phyloP scores from a whole-genome alignment of 1,284 basidiomycete genomes.

The Ceratobasidium sp. region DNA sequence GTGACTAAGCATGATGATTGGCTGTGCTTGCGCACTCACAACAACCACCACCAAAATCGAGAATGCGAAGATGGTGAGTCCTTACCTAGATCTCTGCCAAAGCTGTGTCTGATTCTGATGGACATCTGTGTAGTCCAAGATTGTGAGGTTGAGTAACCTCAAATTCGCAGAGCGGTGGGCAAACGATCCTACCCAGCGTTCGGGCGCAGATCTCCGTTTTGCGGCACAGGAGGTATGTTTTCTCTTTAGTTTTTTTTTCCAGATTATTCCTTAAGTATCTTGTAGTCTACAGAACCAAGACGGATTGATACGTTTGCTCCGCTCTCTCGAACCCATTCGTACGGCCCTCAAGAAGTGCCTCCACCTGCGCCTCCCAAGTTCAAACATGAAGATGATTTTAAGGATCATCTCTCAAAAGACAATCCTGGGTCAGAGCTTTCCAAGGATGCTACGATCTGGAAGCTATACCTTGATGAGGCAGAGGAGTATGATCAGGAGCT shows the following conservation, averaged over 20 bases:
- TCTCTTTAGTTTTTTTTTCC: neutral
- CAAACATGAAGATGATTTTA: constrained; percentile 23
- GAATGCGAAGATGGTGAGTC: constrained; percentile 12
- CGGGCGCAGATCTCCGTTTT: constrained; percentile 32
- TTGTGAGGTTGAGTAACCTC: constrained; percentile 41
- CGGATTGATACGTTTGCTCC: constrained; percentile 25
- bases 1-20: neutral
- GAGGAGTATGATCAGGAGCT: constrained; percentile 11
- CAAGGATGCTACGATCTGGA: neutral
- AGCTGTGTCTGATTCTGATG: neutral
- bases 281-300: constrained; percentile 26
- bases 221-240: constrained; percentile 24
- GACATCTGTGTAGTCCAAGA: neutral
- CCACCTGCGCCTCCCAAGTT: neutral
- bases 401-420: neutral
- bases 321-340: neutral
- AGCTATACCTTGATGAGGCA: constrained; percentile 9
- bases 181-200: constrained; percentile 20
- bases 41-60: neutral
- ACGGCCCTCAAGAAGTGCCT: neutral
- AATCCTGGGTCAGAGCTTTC: neutral
- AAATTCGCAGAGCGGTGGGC: constrained; percentile 34
- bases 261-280: neutral
- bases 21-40: too few species aligned
- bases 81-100: neutral